A percentile compares a stretch with the other conserved stretches of the same genome.
These are phyloP conservation scores for Scutellaria galericulata DNA, from an alignment of 257 asterid species.

Conservation along the genomic window DNA sequence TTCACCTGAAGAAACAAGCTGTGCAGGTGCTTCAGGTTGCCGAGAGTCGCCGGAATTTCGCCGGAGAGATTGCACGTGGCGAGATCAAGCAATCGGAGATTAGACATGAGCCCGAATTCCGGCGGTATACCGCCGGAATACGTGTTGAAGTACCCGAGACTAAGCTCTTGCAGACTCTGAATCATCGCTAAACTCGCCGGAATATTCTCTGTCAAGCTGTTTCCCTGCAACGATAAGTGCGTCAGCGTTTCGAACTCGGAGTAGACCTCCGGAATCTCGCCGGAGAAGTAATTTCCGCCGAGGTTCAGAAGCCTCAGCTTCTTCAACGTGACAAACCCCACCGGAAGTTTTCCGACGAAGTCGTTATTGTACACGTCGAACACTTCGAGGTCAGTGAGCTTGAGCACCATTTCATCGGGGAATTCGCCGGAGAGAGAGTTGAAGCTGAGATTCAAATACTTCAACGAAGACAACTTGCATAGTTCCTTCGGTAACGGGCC, in stretches of 20 bases:
- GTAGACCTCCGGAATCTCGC: slow-evolving; percentile 64
- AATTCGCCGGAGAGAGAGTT: slow-evolving; percentile 52
- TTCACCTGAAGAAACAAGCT: slow-evolving; percentile 66
- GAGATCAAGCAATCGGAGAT: slow-evolving; percentile 55
- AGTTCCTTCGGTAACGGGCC: slow-evolving; percentile 63
- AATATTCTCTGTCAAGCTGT: slow-evolving; percentile 57
- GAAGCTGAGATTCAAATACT: slow-evolving; percentile 49
- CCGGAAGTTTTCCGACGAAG: slow-evolving; percentile 61
- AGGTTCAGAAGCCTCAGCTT: slow-evolving; percentile 45
- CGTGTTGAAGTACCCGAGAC: slow-evolving; percentile 59
- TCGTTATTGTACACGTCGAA: slow-evolving; percentile 68
- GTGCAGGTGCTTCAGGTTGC: slow-evolving; percentile 58
- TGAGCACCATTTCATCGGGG: slow-evolving; percentile 43
- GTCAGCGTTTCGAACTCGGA: slow-evolving; percentile 52
- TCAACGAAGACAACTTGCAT: slow-evolving; percentile 49
- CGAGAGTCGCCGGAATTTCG: slow-evolving; percentile 65
- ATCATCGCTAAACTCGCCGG: slow-evolving; percentile 63
- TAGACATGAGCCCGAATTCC: slow-evolving; percentile 57
- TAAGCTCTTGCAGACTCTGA: slow-evolving; percentile 58
- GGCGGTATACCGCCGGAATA: slow-evolving; percentile 77
- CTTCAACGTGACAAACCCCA: slow-evolving; percentile 46
- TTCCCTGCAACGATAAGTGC: slow-evolving; percentile 56
- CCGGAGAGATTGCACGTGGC: slow-evolving; percentile 67
- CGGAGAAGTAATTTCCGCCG: slow-evolving; percentile 74
- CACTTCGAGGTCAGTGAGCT: slow-evolving; percentile 48